phyloP scores from a whole-genome alignment of 1,284 basidiomycete genomes.

The Wolfiporia cocos region DNA sequence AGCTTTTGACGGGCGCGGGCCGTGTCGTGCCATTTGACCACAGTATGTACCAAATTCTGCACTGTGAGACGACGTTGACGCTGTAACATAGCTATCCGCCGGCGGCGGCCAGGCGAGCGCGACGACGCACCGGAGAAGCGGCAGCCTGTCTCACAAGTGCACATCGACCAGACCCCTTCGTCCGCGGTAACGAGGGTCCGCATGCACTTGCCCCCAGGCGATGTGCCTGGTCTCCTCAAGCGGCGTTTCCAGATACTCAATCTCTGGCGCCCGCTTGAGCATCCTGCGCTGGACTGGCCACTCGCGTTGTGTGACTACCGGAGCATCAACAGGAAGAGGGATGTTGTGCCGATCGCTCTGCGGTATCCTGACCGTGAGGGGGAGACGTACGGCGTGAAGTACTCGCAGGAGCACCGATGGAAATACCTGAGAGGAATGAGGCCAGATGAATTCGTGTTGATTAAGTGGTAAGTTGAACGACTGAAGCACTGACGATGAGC shows the following conservation, averaged over 20 bases:
- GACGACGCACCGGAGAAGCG: conserved; percentile 33
- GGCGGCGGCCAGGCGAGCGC: conserved; percentile 28
- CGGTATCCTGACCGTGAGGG: conserved; percentile 45
- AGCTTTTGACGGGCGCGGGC: conserved; percentile 50
- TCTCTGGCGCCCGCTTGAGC: conserved; percentile 56
- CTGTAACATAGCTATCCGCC: conserved; percentile 38
- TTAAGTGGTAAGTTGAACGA: conserved; percentile 50
- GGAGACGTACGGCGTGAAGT: conserved; percentile 44
- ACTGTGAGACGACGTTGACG: neutral
- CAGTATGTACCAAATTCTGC: conserved; percentile 33
- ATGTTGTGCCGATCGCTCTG: conserved; percentile 40
- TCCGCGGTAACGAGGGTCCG: conserved; percentile 41
- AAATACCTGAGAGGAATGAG: conserved; percentile 54
- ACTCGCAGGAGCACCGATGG: conserved; percentile 49
- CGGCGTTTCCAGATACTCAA: conserved; percentile 58
- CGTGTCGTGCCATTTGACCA: conserved; percentile 55
- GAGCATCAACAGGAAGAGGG: conserved; percentile 37
- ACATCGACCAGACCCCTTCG: conserved; percentile 44
- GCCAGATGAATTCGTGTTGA: conserved; percentile 53
- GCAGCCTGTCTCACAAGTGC: conserved; percentile 39
- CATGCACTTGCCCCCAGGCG: conserved; percentile 39
- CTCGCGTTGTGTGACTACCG: conserved; percentile 53
- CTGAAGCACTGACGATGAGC: neutral
- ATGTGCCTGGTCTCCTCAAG: conserved; percentile 33
- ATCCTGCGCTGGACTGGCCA: conserved; percentile 47